Conservation (phyloP, 345 rosid species). For the Linum trigynum region DNA sequence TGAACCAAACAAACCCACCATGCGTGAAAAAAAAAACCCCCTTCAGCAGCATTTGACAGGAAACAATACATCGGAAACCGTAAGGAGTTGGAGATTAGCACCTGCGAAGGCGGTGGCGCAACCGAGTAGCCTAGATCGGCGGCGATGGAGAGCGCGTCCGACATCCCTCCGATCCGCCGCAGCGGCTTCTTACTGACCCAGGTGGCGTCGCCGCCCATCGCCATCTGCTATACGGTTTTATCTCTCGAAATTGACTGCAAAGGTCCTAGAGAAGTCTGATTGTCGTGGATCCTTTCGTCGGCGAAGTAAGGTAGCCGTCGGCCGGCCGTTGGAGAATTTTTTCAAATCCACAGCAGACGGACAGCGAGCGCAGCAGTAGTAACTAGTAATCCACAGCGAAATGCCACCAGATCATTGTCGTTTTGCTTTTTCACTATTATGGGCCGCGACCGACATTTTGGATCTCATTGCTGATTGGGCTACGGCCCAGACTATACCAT, state of each 20-base stretch:
- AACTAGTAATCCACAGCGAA: too few relatives aligned
- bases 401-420: too few relatives aligned
- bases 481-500: too few relatives aligned
- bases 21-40: neutral
- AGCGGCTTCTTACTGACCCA: slow-evolving; percentile 96
- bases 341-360: neutral
- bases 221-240: slow-evolving; percentile 28
- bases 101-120: slow-evolving; percentile 75
- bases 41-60: too few relatives aligned
- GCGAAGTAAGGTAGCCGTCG: neutral
- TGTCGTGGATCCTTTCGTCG: neutral
- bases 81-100: slow-evolving; percentile 10
- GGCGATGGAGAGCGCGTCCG: slow-evolving; percentile 95
- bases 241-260: neutral
- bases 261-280: neutral
- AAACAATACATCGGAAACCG: neutral
- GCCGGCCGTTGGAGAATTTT: neutral
- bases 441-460: too few relatives aligned
- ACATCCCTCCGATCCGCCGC: slow-evolving; percentile 92
- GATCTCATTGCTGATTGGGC: too few relatives aligned
- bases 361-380: neutral
- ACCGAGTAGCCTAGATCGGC: slow-evolving; percentile 90
- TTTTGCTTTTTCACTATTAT: too few relatives aligned
- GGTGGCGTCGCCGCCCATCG: slow-evolving; percentile 70
- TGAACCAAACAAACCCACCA: neutral